These are phyloP conservation scores for Chlorella sorokiniana DNA, from an alignment of 139 green algal genomes.

Conservation along the genomic window DNA sequence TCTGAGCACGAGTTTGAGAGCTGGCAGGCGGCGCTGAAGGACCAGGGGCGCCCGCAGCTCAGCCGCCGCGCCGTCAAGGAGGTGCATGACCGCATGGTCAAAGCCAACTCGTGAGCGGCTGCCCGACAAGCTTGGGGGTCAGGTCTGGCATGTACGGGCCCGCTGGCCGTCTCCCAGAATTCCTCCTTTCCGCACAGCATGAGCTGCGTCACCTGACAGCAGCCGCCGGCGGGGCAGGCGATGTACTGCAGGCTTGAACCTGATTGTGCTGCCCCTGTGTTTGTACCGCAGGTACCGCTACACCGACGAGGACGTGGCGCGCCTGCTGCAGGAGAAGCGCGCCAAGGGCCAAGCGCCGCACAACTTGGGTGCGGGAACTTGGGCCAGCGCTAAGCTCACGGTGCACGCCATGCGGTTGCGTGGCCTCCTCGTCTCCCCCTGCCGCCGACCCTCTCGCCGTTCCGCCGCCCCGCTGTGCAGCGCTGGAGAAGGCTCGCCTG, in stretches of 20 bases:
- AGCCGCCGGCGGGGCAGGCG: too few relatives aligned
- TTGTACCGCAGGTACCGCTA: slow-evolving; percentile 50
- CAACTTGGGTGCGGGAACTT: slow-evolving; percentile 28
- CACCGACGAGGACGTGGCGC: slow-evolving; percentile 58
- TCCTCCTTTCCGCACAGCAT: too few relatives aligned
- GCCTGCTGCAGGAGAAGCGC: slow-evolving; percentile 56
- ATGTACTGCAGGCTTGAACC: too few relatives aligned
- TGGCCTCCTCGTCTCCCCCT: not conserved
- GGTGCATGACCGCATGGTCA: slow-evolving; percentile 16
- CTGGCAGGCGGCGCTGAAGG: slow-evolving; percentile 37
- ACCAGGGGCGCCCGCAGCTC: slow-evolving; percentile 30
- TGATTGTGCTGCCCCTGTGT: not conserved
- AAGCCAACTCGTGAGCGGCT: slow-evolving; percentile 35
- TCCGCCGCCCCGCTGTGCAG: slow-evolving; percentile 5
- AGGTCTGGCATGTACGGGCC: too few relatives aligned
- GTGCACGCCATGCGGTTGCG: slow-evolving; percentile 4
- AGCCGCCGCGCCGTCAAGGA: slow-evolving; percentile 21
- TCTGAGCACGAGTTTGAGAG: slow-evolving; percentile 47
- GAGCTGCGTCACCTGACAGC: too few relatives aligned
- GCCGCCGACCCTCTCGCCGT: not conserved
- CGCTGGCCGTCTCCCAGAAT: too few relatives aligned
- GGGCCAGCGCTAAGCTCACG: not conserved
- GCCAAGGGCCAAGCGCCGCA: slow-evolving; percentile 17
- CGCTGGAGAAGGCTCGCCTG: slow-evolving; percentile 54
- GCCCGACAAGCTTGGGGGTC: too few relatives aligned